Base-by-base conservation (phyloP, 176 grass and related monocot genomes). In the Musa beccarii region DNA sequence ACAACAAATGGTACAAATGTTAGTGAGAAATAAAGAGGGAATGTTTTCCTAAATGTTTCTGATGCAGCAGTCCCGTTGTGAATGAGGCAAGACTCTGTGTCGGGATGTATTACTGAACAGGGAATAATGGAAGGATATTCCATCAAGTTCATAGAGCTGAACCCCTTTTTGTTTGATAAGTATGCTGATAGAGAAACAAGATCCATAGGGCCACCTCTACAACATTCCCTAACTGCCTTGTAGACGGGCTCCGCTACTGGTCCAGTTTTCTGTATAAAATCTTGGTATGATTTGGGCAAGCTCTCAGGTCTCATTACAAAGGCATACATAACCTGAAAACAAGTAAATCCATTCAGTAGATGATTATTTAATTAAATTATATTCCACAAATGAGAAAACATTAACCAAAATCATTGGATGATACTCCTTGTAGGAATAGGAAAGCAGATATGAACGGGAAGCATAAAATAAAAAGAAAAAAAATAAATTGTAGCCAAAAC, bases 281-380 rank as follows among this genome's bases (percentile, higher is more conserved):
- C 90, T 84, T 87, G 86, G 74, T 99, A 99, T 0, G 95, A 87
- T 87, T 99, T 99, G 55, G 95, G 95, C 79, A 99, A 87, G 88
- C 88, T 94, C 76, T 99, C 95, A 71, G 95, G 95, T 74, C 95
- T 80, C 95, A 99, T 99, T 53, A 99, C 89, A 79, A 99, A 99
- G 72, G 90, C 79, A 87, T 99, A 99, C 95, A 99, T 99, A 74
- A 99, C 89, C 95, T 99, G 83, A 52, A 83, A 78, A 20, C 49
- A 63, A 53, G 53, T 55, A 79, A 13, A 26, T 25, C 49, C 12
- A 66, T 25, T 52, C 10, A 66, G 25, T 25, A 66, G 22, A 66
- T 17, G 24, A 2, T 77, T 26, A 65, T 14, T 52, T 24, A 53
- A 52, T 66, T 16, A 28, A 51, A 49, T 53, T 2, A 78, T 78